These are phyloP conservation scores for Termitomyces titanicus DNA, from an alignment of 768 basidiomycete species.

Conservation along the genomic window DNA sequence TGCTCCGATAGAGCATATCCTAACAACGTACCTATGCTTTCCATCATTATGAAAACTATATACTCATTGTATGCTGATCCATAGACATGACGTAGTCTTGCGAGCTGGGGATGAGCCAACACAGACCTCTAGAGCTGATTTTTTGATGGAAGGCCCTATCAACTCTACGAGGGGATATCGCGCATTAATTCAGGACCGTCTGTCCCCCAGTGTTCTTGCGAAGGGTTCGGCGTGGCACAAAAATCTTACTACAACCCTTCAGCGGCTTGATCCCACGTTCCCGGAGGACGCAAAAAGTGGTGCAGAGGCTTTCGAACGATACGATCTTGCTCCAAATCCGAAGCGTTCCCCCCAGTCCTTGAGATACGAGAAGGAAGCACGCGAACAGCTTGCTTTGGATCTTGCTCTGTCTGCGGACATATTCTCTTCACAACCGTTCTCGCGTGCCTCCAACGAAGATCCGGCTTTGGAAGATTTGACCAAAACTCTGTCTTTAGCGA, in stretches of 20 bases:
- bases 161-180: constrained; percentile 51
- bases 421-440: constrained; percentile 45
- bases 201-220: constrained; percentile 35
- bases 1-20: constrained; percentile 43
- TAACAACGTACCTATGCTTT: constrained; percentile 51
- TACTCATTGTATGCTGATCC: background rate
- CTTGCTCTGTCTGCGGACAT: constrained; percentile 55
- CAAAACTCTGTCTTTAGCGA: constrained; percentile 51
- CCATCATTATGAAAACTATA: background rate
- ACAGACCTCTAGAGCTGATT: constrained; percentile 45
- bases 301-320: constrained; percentile 35
- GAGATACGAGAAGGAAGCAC: constrained; percentile 48
- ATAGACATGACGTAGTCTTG: constrained; percentile 62
- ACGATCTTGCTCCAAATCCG: constrained; percentile 37
- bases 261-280: constrained; percentile 35
- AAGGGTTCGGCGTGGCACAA: constrained; percentile 51
- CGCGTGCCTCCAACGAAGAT: constrained; percentile 20
- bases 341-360: constrained; percentile 36
- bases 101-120: constrained; percentile 47
- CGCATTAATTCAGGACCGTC: constrained; percentile 44
- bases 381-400: constrained; percentile 62
- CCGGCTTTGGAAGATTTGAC: constrained; percentile 53
- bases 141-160: constrained; percentile 52
- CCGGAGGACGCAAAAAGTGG: constrained; percentile 29
- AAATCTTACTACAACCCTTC: constrained; percentile 44